Conservation (phyloP, 495 filamentous ascomycete species). For the Hypoxylon fragiforme region DNA sequence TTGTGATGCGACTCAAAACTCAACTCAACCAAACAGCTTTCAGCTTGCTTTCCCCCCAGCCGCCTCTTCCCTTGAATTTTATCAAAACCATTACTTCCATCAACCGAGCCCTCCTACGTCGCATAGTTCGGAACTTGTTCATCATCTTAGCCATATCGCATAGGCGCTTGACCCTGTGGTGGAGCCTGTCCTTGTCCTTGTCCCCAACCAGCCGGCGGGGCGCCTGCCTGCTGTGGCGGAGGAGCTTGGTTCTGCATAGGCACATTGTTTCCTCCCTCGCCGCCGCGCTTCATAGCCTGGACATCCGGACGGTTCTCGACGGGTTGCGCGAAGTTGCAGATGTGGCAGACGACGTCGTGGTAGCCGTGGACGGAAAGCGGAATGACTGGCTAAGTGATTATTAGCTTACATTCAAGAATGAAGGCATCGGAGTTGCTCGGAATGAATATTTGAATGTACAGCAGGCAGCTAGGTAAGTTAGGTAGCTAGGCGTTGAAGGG, state of each 20-base stretch:
- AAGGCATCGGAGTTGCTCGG: too few relatives aligned
- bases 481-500: too few relatives aligned
- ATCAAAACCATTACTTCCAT: too few relatives aligned
- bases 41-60: too few relatives aligned
- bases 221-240: constrained; percentile 22
- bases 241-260: constrained; percentile 49
- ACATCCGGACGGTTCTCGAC: constrained; percentile 57
- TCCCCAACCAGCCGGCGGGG: constrained; percentile 34
- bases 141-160: constrained; percentile 38
- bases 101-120: too few relatives aligned
- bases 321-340: constrained; percentile 61
- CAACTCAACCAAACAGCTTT: too few relatives aligned
- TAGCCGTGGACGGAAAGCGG: constrained; percentile 60
- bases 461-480: too few relatives aligned
- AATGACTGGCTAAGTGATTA: constrained; percentile 54
- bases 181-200: constrained; percentile 8
- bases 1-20: constrained; percentile 7
- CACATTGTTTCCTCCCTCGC: constrained; percentile 40
- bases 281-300: constrained; percentile 46
- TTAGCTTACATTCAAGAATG: constrained; percentile 21
- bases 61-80: too few relatives aligned
- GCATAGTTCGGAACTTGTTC: background rate
- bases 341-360: constrained; percentile 55
- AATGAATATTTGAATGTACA: too few relatives aligned
- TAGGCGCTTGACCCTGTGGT: constrained; percentile 35